Conservation (phyloP, 129 eudicot genomes). For the Lactuca saligna region DNA sequence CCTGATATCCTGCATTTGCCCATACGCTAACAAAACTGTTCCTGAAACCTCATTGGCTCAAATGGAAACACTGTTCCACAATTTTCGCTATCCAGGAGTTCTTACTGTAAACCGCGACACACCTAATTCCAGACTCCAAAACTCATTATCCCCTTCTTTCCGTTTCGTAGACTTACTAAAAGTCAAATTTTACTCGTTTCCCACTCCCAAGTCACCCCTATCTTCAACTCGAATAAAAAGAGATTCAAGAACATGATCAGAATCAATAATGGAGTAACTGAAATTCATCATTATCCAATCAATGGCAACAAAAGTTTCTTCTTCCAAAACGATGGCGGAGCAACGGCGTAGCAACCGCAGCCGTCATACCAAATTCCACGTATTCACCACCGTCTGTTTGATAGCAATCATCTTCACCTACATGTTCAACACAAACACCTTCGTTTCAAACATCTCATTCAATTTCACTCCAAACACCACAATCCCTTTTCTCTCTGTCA, state of each 20-base stretch:
- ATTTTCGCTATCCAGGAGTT: background rate
- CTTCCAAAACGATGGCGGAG: conserved; percentile 12
- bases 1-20: conserved; percentile 3
- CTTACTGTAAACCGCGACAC: conserved; percentile 19
- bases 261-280: background rate
- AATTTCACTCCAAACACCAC: conserved; percentile 15
- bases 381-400: conserved; percentile 28
- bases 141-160: background rate
- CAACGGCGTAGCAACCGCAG: conserved; percentile 32
- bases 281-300: background rate
- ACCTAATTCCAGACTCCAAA: conserved; percentile 3
- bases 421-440: conserved; percentile 33
- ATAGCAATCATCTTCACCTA: conserved; percentile 15
- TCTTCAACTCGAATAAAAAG: conserved; percentile 7
- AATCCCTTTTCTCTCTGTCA: conserved; percentile 1
- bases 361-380: conserved; percentile 18
- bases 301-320: background rate
- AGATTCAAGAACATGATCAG: background rate
- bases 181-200: conserved; percentile 12
- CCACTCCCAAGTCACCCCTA: background rate
- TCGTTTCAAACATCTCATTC: conserved; percentile 28
- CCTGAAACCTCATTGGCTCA: conserved; percentile 22
- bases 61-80: background rate
- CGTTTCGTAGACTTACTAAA: background rate
- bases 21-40: conserved; percentile 19